Base-by-base conservation (phyloP, 345 rosid genomes). In the Cardiospermum halicacabum region DNA sequence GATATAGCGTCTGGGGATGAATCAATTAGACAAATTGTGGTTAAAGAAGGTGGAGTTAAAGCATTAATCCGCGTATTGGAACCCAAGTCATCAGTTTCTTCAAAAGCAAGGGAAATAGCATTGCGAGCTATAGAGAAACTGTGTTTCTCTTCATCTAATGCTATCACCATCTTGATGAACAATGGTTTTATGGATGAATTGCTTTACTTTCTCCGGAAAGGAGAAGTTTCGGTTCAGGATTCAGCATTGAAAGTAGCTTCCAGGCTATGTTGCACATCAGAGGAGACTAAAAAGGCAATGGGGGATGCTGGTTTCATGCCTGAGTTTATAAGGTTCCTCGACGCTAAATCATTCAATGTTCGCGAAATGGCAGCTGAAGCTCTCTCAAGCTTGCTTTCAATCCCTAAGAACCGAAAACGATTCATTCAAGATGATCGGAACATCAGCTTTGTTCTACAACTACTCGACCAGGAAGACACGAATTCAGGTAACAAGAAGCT, bases 271-370 rank as follows among this genome's bases (percentile, higher is more conserved):
- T 70, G 72, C 19, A 67, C 83, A 51, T 80, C 87, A 2, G 97
- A 88, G 67, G 97, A 84, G 61, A 78, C 85, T 15, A 88, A 75
- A 59, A 84, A 72, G 61, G 76, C 82, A 58, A 77, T 93, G 86
- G 96, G 96, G 0, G 95, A 86, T 15, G 75, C 87, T 0, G 97
- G 98, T 28, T 90, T 90, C 70, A 88, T 90, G 89, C 64, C 89
- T 0, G 98, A 90, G 72, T 79, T 90, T 36, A 81, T 90, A 2
- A 84, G 76, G 37, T 82, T 90, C 59, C 91, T 93, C 3, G 87
- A 83, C 19, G 90, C 96, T 3, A 93, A 93, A 67, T 85, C 97
- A 1, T 69, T 75, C 25, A 89, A 86, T 27, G 89, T 88, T 8
- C 80, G 94, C 1, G 87, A 85, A 73, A 85, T 82, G 87, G 97